Conservation (phyloP, 2,329 filamentous ascomycete species). For the Arthroderma sp. region DNA sequence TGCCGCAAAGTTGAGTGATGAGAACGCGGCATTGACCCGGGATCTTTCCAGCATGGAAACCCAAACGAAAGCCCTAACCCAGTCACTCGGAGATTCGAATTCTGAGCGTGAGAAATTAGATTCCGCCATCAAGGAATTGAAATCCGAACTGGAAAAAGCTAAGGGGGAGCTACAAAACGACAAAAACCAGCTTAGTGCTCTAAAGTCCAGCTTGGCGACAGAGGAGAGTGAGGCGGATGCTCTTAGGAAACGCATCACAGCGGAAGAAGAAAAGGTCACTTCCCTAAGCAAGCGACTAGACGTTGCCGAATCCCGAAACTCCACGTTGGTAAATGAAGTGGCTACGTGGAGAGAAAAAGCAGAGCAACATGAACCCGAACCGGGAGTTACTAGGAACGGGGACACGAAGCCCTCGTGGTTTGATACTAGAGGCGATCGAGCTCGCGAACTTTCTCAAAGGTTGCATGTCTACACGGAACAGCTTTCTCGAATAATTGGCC, state of each 20-base stretch:
- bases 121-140: conserved; percentile 36
- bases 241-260: conserved; percentile 59
- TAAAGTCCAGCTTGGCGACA: conserved; percentile 62
- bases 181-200: conserved; percentile 52
- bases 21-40: conserved; percentile 48
- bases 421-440: conserved; percentile 56
- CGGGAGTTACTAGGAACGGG: conserved; percentile 18
- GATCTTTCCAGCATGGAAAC: conserved; percentile 43
- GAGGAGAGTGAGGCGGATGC: conserved; percentile 74
- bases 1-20: conserved; percentile 45
- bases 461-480: conserved; percentile 76
- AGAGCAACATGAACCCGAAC: conserved; percentile 5
- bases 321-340: conserved; percentile 63
- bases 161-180: conserved; percentile 48
- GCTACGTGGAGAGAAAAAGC: conserved; percentile 52
- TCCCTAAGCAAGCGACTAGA: conserved; percentile 58
- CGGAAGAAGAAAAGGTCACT: conserved; percentile 59
- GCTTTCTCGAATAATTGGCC: conserved; percentile 68
- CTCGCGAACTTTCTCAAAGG: conserved; percentile 72
- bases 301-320: conserved; percentile 61
- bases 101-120: conserved; percentile 41
- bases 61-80: no score
- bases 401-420: conserved; percentile 40
- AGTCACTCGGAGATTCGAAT: conserved; percentile 35
- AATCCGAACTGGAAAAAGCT: conserved; percentile 34